Base-by-base conservation (phyloP, 345 rosid species). In the Hirschfeldia incana region DNA sequence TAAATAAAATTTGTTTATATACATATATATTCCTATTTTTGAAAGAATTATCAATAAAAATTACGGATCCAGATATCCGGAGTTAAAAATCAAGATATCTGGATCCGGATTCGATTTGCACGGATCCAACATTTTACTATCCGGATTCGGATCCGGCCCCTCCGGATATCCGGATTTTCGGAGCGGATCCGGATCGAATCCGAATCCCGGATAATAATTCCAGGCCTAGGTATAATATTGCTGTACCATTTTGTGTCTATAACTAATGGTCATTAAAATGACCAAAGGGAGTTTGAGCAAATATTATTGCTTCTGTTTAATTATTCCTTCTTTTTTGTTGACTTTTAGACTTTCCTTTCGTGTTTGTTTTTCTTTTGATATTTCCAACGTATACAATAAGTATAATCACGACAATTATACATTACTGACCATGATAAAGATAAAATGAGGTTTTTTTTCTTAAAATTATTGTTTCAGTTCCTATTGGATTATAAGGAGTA, bases 261-360 rank as follows among this genome's bases (percentile, higher is more conserved):
- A 42, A 11, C 49, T 42, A 42, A 77, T 70, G 75, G 69, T 69
- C 57, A 77, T 68, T 72, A 59, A 57, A 69, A 64, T 61, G 33
- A 71, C n/a, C 11, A 36, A 27, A 36, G 36, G 62, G 9, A 42
- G 77, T 55, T 79, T 67, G 57, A 42, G 49, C 49, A 42, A 39
- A 3, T 42, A 42, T 42, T 42, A 42, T 11, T 42, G 49, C 13
- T 42, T 42, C 13, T 42, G 49, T 46, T 46, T 46, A 46, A 46
- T 46, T 16, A 13, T 46, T 46, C 53, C 53, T 46, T 46, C 71
- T 32, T 69, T 78, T 30, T 67, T 79, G 85, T 86, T 87, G 91
- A 84, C 89, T 82, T 7, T 46, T 53, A 58, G 84, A 83, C 88
- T 83, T 88, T 85, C 85, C 84, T 72, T 42, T 64, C 69, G 46